Conservation (phyloP, 352 stramenopile species). For the Globisporangium irregulare region DNA sequence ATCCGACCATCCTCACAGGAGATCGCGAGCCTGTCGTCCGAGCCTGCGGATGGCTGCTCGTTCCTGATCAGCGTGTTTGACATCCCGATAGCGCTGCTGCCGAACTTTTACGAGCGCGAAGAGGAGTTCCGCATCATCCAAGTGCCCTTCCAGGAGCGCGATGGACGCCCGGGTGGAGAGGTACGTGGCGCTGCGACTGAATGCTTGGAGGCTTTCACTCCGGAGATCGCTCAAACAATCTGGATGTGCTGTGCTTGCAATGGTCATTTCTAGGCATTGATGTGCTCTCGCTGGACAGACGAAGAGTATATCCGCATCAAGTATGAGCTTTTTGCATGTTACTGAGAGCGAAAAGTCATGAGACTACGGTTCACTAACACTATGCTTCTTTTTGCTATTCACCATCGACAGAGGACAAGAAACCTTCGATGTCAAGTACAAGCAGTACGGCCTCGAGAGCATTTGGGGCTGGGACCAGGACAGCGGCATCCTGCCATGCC, state of each 20-base stretch:
- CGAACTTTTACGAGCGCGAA: conserved; percentile 79
- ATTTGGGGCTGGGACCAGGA: conserved; percentile 89
- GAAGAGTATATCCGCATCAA: conserved; percentile 72
- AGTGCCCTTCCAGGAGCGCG: conserved; percentile 72
- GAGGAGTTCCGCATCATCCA: conserved; percentile 87
- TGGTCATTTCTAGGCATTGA: conserved; percentile 43
- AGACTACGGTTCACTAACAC: not conserved
- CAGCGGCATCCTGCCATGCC: conserved; percentile 86
- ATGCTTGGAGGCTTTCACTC: not conserved
- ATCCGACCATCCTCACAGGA: conserved; percentile 39
- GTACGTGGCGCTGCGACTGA: not conserved
- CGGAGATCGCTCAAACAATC: not conserved
- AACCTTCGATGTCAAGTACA: conserved; percentile 84
- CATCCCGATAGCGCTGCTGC: conserved; percentile 47
- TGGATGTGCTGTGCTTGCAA: not conserved
- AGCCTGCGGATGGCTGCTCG: conserved; percentile 44
- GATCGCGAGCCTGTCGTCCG: conserved; percentile 85
- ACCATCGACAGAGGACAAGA: conserved; percentile 57
- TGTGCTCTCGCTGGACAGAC: conserved; percentile 88
- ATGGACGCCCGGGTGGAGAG: conserved; percentile 29
- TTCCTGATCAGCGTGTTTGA: conserved; percentile 79
- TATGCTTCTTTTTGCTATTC: not conserved
- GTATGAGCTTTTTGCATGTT: conserved; percentile 19
- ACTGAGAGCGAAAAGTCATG: not conserved
- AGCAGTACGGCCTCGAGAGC: conserved; percentile 76